A percentile compares a stretch with the other conserved stretches of the same genome.
Conservation (phyloP, 2,329 filamentous ascomycete genomes). For the Sarocladium strictum region DNA sequence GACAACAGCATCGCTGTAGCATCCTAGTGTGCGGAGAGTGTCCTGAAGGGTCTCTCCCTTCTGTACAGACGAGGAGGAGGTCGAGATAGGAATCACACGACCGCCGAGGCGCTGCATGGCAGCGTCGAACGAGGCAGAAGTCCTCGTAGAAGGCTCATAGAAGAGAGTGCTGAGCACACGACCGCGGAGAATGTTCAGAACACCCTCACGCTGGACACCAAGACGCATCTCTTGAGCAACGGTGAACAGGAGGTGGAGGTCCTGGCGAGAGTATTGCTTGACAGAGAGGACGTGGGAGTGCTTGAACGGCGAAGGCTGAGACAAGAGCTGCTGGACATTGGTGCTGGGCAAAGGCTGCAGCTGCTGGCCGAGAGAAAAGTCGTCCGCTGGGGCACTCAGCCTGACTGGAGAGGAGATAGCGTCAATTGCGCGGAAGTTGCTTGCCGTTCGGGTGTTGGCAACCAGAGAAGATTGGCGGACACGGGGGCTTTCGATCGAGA, state of each 20-base stretch:
- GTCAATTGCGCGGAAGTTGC: conserved; percentile 24
- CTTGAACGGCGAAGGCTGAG: conserved; percentile 76
- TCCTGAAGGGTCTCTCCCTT: conserved; percentile 95
- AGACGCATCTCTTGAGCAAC: conserved; percentile 97
- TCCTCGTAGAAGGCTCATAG: conserved; percentile 95
- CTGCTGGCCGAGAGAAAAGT: conserved; percentile 40
- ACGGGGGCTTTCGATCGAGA: conserved; percentile 28
- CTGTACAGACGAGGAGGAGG: conserved; percentile 78
- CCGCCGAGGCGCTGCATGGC: conserved; percentile 98
- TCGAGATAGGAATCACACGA: conserved; percentile 74
- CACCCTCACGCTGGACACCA: conserved; percentile 86
- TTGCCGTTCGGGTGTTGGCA: conserved; percentile 18
- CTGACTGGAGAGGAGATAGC: conserved; percentile 16
- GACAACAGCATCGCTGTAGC: conserved; percentile 94
- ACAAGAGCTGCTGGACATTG: conserved; percentile 65
- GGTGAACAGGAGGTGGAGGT: conserved; percentile 90
- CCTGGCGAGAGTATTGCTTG: conserved; percentile 78
- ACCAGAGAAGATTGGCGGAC: conserved; percentile 26
- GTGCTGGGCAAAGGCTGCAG: conserved; percentile 48
- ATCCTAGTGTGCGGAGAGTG: conserved; percentile 85
- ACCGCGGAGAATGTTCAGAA: conserved; percentile 79
- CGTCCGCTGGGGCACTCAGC: conserved; percentile 30
- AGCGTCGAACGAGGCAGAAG: conserved; percentile 91
- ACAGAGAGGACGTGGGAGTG: conserved; percentile 87
- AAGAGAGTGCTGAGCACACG: conserved; percentile 88